Evolutionary conservation across 345 rosid genomes (phyloP), one percentile per base, ranked within the genome.

Genomic region (Murraya koenigii): DNA sequence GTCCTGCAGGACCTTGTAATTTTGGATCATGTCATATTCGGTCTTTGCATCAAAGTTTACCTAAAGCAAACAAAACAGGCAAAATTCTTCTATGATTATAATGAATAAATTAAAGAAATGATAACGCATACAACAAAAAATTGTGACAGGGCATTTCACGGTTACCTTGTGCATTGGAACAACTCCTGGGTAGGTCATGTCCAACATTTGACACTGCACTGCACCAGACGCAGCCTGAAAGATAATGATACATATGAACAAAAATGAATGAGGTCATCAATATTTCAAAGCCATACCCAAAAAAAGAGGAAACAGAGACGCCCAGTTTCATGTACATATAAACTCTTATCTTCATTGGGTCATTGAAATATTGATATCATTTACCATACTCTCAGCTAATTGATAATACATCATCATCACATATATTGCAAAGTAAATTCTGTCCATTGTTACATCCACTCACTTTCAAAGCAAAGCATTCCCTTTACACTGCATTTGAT

Each of bases 91-190:
- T 13, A 39, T 22, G 76, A 73, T 23, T 69, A 69, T 47, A 67
- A 22, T 33, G 22, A 38, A 20, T 32, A 19, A 55, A 35, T 41
- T 52, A 74, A 52, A 44, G 26, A 44, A 44, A 44, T 44, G 17
- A 44, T 1, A 44, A 3, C 1, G 5, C 49, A 11, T 10, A 13
- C 17, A 44, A 44, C 3, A 44, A 13, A 44, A 44, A 44, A 44
- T 44, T 44, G 49, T 44, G 49, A 44, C 78, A 79, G 56, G 64
- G 30, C 14, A 19, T 8, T 59, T 28, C 58, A 44, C 74, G 52
- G 11, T 69, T 47, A 93, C 99, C 94, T 94, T 94, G 81, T 96
- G 98, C 99, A 96, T 94, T 56, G 99, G 98, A 77, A 96, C 98
- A 71, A 84, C 90, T 77, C 99, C 98, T 6, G 99, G 98, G 82